Base-by-base conservation (phyloP, 306 rosid species). In the Rosa lucieae region DNA sequence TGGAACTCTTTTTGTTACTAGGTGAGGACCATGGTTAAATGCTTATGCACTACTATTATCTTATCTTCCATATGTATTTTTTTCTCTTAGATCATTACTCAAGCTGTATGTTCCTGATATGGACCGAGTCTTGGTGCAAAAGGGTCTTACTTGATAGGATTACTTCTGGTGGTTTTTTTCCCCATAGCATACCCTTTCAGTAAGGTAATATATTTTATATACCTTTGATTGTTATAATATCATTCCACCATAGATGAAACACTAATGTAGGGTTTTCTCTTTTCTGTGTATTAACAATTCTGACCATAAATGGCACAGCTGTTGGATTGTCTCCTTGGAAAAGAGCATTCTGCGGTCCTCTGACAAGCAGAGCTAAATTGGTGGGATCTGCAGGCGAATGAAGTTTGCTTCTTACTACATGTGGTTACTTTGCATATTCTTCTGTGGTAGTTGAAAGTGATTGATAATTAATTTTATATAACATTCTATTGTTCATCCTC, bases 151-250 rank as follows among this genome's bases (percentile, higher is more conserved):
- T 37, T 89, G 46, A 90, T 88, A 84, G 90, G 88, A 10, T 39
- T 93, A 72, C 91, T 93, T 73, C 72, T 89, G 13, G 55, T 91
- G 66, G 74, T 91, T 83, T 83, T 88, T 81, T 86, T 89, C 76
- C 97, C 98, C 70, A 53, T 91, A 70, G 79, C 98, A 70, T 89
- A 91, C 75, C 97, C 98, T 48, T 90, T 89, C 68, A 86, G 98
- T 56, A 88, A 91, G 97, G 98, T 93, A 83, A 78, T 44, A 58
- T 26, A 11, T 42, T 35, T 15, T 6, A 10, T 29, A 10, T 26
- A 66, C 29, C 62, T 61, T 61, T 15, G 66, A 10, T 59, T 21
- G 4, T 9, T 58, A 17, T 58, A 58, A 2, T 9, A n/a, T n/a
- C 26, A 8, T 58, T 10, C 12, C 66, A 59, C 66, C 37, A 21